Evolutionary conservation across 202 grass and related monocot species (phyloP), one percentile per base, ranked within the genome.

Genomic region (Bolboschoenoplectus hybrid): DNA sequence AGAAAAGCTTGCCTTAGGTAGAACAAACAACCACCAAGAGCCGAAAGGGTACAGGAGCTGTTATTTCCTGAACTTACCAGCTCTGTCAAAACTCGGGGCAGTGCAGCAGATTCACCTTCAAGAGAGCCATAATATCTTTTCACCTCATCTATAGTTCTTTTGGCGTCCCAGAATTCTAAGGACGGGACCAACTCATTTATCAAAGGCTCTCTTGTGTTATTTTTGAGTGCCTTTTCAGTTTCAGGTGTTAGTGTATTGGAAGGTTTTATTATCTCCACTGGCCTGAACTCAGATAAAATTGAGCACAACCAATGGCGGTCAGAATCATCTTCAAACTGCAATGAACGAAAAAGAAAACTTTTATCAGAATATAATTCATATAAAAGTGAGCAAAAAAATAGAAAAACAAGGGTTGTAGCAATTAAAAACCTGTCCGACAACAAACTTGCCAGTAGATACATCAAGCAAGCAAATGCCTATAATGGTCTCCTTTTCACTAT

Each of bases 371-470:
- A 74, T 47, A 41, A 89, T 44, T 86, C n/a, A 88, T 50, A 45
- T 53, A 20, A 84, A 90, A 89, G 47, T 52, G 26, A 74, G 60
- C 2, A 35, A 52, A 4, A 46, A 78, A 40, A 56, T 58, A 39
- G 6, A 57, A 78, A 71, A 77, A 38, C 52, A 45, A 86, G 74
- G 58, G 85, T 64, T 58, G 65, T 12, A 44, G 77, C 49, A 85
- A 81, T 52, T 6, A 91, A 87, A 77, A 84, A 98, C 95, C 93
- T 98, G 93, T 82, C 95, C 95, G 34, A 98, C 55, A 70, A 98
- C 88, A 87, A 98, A 98, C 86, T 94, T 98, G 86, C 91, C 91
- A 87, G 93, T 98, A 81, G 95, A 98, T 89, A 93, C 95, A 90
- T 98, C 95, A 66, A 95, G 84, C 85, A 95, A 83, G 82, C 95